Percentiles rank a stretch among this genome's conserved stretches.
Conservation (phyloP, 169 alveolate genomes). For the Eimeria acervulina region DNA sequence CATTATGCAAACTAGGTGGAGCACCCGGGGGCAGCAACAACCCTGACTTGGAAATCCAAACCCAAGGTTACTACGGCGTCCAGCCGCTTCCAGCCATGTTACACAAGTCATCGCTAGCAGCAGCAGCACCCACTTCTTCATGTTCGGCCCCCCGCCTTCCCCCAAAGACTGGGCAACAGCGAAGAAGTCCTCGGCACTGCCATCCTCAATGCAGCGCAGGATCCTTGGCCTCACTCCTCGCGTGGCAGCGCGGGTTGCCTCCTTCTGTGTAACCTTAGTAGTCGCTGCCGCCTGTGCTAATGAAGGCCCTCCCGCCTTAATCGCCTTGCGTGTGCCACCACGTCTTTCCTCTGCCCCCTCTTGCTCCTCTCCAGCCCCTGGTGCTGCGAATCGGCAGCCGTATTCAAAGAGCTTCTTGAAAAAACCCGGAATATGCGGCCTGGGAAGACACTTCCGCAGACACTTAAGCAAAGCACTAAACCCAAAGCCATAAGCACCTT, state of each 20-base stretch:
- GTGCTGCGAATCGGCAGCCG: constrained; percentile 74
- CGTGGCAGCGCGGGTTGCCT: neutral
- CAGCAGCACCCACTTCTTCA: constrained; percentile 63
- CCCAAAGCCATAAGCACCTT: neutral
- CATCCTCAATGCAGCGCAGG: constrained; percentile 31
- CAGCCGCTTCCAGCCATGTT: neutral
- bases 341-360: neutral
- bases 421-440: constrained; percentile 80
- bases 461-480: neutral
- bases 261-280: neutral
- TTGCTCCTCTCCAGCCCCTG: neutral
- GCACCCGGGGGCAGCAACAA: neutral
- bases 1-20: neutral
- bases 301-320: neutral
- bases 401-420: constrained; percentile 48
- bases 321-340: neutral
- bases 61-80: neutral
- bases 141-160: constrained; percentile 73
- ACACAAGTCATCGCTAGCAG: constrained; percentile 4
- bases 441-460: neutral
- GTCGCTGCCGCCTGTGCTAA: neutral
- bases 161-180: constrained; percentile 72
- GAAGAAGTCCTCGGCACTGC: constrained; percentile 71
- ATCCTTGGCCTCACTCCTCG: constrained; percentile 42
- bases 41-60: neutral